Evolutionary conservation across 192 early-diverging fungal species (phyloP).

Genomic region (Linnemannia elongata): DNA sequence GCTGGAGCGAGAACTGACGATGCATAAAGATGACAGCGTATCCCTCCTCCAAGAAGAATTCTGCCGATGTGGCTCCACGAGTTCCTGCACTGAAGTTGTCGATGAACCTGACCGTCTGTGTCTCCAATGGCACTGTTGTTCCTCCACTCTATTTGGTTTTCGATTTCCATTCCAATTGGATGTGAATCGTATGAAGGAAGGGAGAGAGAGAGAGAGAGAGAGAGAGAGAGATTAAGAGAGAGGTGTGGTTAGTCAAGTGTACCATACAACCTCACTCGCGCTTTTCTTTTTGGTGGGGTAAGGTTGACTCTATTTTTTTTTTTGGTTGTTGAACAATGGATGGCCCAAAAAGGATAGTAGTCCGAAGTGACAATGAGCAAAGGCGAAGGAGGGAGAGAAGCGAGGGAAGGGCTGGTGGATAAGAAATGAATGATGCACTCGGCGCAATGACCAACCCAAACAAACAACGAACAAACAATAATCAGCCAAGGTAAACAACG

Average conservation of each 20-base stretch:
- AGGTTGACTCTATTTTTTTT: background rate
- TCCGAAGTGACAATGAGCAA: slow-evolving; percentile 22
- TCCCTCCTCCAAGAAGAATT: slow-evolving; percentile 88
- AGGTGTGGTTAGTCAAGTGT: background rate
- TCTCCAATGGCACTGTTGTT: slow-evolving; percentile 96
- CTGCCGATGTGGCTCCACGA: slow-evolving; percentile 95
- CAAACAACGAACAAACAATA: slow-evolving; percentile 12
- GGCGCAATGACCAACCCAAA: background rate
- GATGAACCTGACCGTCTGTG: slow-evolving; percentile 97
- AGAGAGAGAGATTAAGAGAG: background rate
- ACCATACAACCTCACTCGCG: background rate
- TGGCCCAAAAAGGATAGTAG: slow-evolving; percentile 41
- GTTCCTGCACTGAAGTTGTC: slow-evolving; percentile 99
- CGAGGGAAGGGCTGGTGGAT: background rate
- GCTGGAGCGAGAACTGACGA: slow-evolving; percentile 93
- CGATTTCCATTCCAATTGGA: background rate
- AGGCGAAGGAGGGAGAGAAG: background rate
- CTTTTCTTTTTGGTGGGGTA: background rate
- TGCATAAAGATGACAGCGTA: slow-evolving; percentile 98
- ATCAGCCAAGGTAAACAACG: background rate
- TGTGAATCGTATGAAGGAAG: background rate
- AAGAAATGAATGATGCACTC: background rate
- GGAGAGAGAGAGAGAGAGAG: background rate
- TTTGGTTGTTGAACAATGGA: slow-evolving; percentile 12
- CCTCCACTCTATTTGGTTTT: slow-evolving; percentile 78